Evolutionary conservation across 1,284 basidiomycete species (phyloP).

Genomic region (Volvariella volvacea): DNA sequence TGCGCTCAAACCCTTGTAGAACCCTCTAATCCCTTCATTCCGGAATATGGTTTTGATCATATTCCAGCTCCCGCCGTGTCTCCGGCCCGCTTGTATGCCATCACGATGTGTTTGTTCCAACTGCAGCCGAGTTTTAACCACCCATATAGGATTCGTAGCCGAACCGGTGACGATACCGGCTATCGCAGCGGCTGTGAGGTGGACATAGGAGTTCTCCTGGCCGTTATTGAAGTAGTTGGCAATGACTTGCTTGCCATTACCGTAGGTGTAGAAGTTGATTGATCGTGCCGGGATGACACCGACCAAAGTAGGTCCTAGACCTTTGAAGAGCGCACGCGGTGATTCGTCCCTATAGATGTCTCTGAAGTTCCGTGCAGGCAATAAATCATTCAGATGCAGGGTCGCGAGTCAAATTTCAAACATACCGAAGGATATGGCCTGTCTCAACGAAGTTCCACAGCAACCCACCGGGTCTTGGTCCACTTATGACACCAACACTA

Average conservation of each 20-base stretch:
- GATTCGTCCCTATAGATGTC: conserved; percentile 50
- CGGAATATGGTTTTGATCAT: conserved; percentile 72
- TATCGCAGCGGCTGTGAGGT: conserved; percentile 80
- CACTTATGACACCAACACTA: conserved; percentile 19
- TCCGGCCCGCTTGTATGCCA: conserved; percentile 13
- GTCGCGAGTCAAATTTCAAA: conserved; percentile 3
- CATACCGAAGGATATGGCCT: conserved; percentile 80
- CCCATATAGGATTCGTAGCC: conserved; percentile 97
- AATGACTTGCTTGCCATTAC: conserved; percentile 91
- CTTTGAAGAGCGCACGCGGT: conserved; percentile 87
- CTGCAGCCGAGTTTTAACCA: conserved; percentile 94
- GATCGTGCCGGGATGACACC: conserved; percentile 94
- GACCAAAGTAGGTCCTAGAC: conserved; percentile 90
- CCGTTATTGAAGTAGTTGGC: conserved; percentile 81
- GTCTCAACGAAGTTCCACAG: conserved; percentile 96
- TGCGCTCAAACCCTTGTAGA: conserved; percentile 94
- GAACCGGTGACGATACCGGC: conserved; percentile 87
- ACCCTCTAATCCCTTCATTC: conserved; percentile 81
- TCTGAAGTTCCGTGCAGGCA: background rate
- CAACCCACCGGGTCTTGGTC: conserved; percentile 43
- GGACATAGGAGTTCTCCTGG: conserved; percentile 79
- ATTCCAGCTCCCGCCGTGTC: conserved; percentile 45
- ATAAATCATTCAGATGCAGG: background rate
- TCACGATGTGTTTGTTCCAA: conserved; percentile 27
- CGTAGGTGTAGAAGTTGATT: conserved; percentile 98